Percentiles rank a stretch among this genome's conserved stretches.
Conservation (phyloP, 352 stramenopile genomes). For the Aphanomyces stellatus region DNA sequence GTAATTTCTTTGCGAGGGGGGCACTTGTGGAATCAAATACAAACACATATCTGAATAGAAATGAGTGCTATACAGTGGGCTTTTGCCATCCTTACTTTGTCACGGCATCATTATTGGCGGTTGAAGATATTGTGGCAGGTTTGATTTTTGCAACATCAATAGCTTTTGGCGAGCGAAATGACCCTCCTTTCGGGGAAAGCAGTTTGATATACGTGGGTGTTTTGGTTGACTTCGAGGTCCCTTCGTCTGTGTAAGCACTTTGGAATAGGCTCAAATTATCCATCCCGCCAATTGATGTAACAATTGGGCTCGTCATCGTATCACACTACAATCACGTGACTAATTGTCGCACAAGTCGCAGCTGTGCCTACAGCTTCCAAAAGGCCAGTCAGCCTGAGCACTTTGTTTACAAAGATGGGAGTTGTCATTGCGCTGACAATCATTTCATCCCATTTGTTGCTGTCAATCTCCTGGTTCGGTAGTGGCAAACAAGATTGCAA, state of each 20-base stretch:
- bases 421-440: slow-evolving; percentile 36
- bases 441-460: slow-evolving; percentile 32
- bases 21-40: slow-evolving; percentile 17
- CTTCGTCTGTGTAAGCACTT: neutral
- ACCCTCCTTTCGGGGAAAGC: neutral
- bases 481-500: slow-evolving; percentile 54
- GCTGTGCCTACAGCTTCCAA: slow-evolving; percentile 42
- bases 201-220: slow-evolving; percentile 8
- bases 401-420: slow-evolving; percentile 35
- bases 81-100: too few relatives aligned
- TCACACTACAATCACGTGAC: slow-evolving; percentile 38
- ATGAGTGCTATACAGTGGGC: too few relatives aligned
- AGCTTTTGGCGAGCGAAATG: too few relatives aligned
- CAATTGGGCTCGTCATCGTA: slow-evolving; percentile 48
- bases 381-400: slow-evolving; percentile 41
- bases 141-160: neutral
- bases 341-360: neutral
- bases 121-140: neutral
- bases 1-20: slow-evolving; percentile 12
- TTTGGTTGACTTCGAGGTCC: neutral
- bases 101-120: too few relatives aligned
- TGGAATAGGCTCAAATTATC: slow-evolving; percentile 48
- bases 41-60: slow-evolving; percentile 19
- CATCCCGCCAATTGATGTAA: slow-evolving; percentile 46
- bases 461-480: slow-evolving; percentile 25